Percentiles rank a stretch among this genome's conserved stretches.
Evolutionary conservation across 768 basidiomycete species (phyloP).

Genomic region (Lactifluus pinguis): DNA sequence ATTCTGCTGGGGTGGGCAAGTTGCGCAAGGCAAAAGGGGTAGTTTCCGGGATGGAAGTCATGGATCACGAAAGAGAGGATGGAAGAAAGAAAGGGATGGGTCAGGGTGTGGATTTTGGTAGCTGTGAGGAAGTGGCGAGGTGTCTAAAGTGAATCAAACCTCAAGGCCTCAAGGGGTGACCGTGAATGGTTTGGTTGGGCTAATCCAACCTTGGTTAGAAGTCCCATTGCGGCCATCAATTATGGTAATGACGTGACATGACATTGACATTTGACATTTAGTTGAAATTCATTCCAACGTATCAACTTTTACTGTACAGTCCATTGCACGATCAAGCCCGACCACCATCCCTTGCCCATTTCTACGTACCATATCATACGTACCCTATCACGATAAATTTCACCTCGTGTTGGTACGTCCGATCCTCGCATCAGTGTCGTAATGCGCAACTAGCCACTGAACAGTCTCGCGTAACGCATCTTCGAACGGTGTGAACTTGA

Average conservation of each 20-base stretch:
- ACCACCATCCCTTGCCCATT: no score
- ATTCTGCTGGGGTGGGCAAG: constrained; percentile 71
- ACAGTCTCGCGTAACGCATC: constrained; percentile 70
- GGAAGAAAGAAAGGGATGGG: not conserved
- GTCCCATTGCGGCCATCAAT: not conserved
- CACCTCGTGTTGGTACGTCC: constrained; percentile 27
- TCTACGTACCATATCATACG: no score
- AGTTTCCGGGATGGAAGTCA: constrained; percentile 27
- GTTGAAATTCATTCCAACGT: no score
- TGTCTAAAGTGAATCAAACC: no score
- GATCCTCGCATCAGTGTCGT: constrained; percentile 54
- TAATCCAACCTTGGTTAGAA: not conserved
- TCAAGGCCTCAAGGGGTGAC: not conserved
- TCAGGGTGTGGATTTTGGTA: no score
- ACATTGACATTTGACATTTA: no score
- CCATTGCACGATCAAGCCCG: no score
- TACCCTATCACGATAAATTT: no score
- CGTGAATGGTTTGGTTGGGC: not conserved
- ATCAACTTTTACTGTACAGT: no score
- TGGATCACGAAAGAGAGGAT: constrained; percentile 18
- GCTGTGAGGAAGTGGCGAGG: no score
- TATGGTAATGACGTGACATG: not conserved
- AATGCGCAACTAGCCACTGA: constrained; percentile 82
- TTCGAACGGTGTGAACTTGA: constrained; percentile 89
- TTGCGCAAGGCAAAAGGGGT: constrained; percentile 33